Conservation (phyloP, 2,329 filamentous ascomycete genomes). For the Fusarium penzigii region DNA sequence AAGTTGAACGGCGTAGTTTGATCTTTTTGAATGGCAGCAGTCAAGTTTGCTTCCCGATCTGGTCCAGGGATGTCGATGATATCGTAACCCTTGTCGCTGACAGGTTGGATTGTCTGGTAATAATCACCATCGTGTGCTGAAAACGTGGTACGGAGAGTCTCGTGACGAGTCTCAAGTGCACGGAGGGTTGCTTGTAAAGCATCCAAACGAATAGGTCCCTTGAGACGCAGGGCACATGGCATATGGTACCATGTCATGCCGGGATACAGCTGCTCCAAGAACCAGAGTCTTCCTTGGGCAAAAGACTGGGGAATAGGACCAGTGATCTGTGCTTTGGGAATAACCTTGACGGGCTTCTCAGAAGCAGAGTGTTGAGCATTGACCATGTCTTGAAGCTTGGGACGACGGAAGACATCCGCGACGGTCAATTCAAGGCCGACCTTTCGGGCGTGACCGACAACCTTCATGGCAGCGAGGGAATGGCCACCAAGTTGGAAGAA, state of each 20-base stretch:
- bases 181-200: constrained; percentile 7
- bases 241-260: constrained; percentile 15
- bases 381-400: constrained; percentile 7
- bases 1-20: constrained; percentile 13
- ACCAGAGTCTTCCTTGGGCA: constrained; percentile 21
- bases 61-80: constrained; percentile 1
- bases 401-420: constrained; percentile 38
- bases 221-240: constrained; percentile 9
- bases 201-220: constrained; percentile 8
- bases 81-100: background rate
- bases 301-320: constrained; percentile 12
- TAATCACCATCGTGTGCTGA: background rate
- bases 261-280: constrained; percentile 19
- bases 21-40: background rate
- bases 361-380: constrained; percentile 2
- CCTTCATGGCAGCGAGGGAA: constrained; percentile 49
- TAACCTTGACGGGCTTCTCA: constrained; percentile 3
- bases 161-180: constrained; percentile 20
- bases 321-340: background rate
- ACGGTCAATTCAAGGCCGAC: constrained; percentile 35
- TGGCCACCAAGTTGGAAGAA: constrained; percentile 42
- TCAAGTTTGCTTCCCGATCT: background rate
- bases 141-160: constrained; percentile 20
- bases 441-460: constrained; percentile 45
- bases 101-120: constrained; percentile 7